Evolutionary conservation across 2,329 filamentous ascomycete genomes (phyloP).

Genomic region (Chlorencoelia australis): DNA sequence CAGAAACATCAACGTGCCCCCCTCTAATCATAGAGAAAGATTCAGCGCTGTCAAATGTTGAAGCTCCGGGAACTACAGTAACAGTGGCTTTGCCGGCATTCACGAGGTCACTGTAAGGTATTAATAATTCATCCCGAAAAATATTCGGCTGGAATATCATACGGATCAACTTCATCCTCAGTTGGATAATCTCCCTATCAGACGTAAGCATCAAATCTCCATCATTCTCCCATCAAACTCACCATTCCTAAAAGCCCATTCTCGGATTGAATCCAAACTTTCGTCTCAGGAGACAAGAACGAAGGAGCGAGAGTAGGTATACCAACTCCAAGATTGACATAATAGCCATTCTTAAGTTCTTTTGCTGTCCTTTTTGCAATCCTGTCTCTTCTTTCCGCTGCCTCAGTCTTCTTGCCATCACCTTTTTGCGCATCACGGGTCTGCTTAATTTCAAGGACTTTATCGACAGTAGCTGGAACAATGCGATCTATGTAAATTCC

Average conservation of each 20-base stretch:
- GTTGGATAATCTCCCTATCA: conserved; percentile 59
- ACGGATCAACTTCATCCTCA: conserved; percentile 56
- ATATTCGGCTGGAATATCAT: no score
- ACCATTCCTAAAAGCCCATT: conserved; percentile 74
- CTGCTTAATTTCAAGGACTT: conserved; percentile 62
- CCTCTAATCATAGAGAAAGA: conserved; percentile 82
- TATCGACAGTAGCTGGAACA: conserved; percentile 60
- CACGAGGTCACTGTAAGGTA: conserved; percentile 48
- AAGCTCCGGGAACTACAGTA: conserved; percentile 64
- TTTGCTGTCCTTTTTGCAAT: conserved; percentile 71
- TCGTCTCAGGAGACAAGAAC: conserved; percentile 55
- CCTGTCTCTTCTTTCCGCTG: conserved; percentile 49
- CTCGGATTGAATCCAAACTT: conserved; percentile 79
- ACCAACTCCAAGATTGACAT: conserved; percentile 75
- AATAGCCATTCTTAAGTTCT: conserved; percentile 68
- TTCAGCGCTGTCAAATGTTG: conserved; percentile 69
- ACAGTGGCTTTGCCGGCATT: conserved; percentile 85
- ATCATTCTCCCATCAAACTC: background rate
- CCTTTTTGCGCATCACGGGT: conserved; percentile 54
- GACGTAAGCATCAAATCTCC: background rate
- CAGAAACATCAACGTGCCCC: conserved; percentile 72
- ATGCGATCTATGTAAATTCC: conserved; percentile 77
- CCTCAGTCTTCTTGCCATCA: conserved; percentile 49
- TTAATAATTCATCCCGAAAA: background rate
- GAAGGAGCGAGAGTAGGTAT: conserved; percentile 75